Percentiles rank a stretch among this genome's conserved stretches.
These are phyloP conservation scores for Trichomonascaceae sp. DNA, from an alignment of 1,139 yeast species.

Conservation along the genomic window DNA sequence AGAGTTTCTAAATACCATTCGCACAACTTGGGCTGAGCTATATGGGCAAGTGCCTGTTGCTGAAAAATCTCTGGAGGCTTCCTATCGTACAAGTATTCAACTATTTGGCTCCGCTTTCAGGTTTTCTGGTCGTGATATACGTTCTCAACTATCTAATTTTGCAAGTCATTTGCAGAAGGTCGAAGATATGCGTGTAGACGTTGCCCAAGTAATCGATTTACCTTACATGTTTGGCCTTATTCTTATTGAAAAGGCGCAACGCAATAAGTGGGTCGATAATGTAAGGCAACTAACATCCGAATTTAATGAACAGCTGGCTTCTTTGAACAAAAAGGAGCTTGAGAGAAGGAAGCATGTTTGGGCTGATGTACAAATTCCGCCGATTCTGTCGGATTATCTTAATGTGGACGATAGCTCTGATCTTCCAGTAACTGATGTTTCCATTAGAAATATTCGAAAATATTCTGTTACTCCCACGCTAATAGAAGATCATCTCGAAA, in stretches of 20 bases:
- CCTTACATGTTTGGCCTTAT: conserved; percentile 78
- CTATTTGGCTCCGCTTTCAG: conserved; percentile 18
- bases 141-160: conserved; percentile 28
- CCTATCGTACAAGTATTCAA: conserved; percentile 16
- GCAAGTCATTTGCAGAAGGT: conserved; percentile 33
- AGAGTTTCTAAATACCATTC: conserved; percentile 20
- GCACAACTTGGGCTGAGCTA: conserved; percentile 1
- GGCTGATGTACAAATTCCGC: conserved; percentile 5
- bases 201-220: conserved; percentile 58
- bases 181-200: conserved; percentile 39
- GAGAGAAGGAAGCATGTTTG: conserved; percentile 42
- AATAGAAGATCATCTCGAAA: conserved; percentile 20
- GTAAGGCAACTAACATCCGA: conserved; percentile 45
- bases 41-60: conserved; percentile 13
- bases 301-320: conserved; percentile 55
- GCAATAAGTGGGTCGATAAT: conserved; percentile 60
- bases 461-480: conserved; percentile 8
- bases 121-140: conserved; percentile 12
- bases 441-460: conserved; percentile 2
- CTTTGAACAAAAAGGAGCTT: conserved; percentile 54
- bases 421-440: conserved; percentile 14
- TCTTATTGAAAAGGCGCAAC: conserved; percentile 62
- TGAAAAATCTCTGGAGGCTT: conserved; percentile 17
- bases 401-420: conserved; percentile 5
- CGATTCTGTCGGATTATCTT: background rate